Percentiles rank a stretch among this genome's conserved stretches.
These are phyloP conservation scores for Biscogniauxia marginata DNA, from an alignment of 2,329 filamentous ascomycete species.

Conservation along the genomic window DNA sequence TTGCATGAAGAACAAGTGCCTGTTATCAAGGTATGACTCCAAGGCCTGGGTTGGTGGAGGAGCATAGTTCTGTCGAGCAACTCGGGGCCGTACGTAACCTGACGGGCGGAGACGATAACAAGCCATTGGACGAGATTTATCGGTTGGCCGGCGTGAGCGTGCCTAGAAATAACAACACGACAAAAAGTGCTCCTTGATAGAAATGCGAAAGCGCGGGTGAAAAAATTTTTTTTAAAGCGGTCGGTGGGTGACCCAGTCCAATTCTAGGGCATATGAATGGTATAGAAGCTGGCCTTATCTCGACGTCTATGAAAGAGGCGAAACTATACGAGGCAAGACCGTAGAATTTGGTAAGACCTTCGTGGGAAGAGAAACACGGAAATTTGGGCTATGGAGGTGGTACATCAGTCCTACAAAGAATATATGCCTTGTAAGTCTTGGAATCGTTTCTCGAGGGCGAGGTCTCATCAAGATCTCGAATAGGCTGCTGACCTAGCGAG, in stretches of 20 bases:
- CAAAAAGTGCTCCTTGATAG: neutral
- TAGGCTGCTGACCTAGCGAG: conserved; percentile 21
- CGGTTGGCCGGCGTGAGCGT: too few relatives aligned
- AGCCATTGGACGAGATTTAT: neutral
- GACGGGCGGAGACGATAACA: neutral
- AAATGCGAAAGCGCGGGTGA: neutral
- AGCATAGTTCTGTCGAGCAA: neutral
- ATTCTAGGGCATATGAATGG: neutral
- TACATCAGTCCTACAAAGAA: neutral
- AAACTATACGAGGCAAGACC: neutral
- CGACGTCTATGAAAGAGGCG: neutral
- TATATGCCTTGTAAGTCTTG: neutral
- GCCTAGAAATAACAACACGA: neutral
- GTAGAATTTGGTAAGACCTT: neutral
- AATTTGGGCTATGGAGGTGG: neutral
- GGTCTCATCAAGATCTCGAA: neutral
- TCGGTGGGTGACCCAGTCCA: neutral
- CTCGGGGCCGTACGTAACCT: neutral
- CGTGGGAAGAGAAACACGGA: neutral
- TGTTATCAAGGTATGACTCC: conserved; percentile 7
- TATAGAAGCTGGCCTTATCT: neutral
- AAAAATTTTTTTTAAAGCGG: neutral
- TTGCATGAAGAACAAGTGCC: conserved; percentile 7
- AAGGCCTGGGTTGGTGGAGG: neutral
- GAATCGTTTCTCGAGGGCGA: neutral